Conservation (phyloP, 2,329 filamentous ascomycete genomes). For the Ampelomyces quisqualis region DNA sequence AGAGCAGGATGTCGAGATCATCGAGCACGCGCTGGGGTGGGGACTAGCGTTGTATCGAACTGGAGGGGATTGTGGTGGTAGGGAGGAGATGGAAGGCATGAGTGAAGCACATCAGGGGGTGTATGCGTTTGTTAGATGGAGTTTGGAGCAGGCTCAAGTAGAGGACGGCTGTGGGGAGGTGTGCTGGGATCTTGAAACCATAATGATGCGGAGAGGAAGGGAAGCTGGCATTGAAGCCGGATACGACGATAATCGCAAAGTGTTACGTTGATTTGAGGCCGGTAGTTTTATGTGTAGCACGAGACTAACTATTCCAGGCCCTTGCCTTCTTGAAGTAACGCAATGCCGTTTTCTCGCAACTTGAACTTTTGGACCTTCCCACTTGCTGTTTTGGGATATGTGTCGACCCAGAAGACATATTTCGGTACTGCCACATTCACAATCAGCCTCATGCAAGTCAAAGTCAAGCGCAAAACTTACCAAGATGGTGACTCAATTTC, state of each 20-base stretch:
- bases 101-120: not conserved
- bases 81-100: not conserved
- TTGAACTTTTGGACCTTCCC: conserved; percentile 97
- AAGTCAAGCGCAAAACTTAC: conserved; percentile 43
- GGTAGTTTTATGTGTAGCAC: not conserved
- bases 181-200: conserved; percentile 23
- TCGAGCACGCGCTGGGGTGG: not conserved
- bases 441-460: not conserved
- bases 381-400: conserved; percentile 92
- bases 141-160: too few species aligned
- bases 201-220: too few species aligned
- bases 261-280: conserved; percentile 31
- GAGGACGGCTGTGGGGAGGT: too few species aligned
- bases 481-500: conserved; percentile 69
- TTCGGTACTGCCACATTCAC: conserved; percentile 63
- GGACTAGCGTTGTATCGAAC: not conserved
- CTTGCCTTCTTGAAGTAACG: conserved; percentile 25
- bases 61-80: not conserved
- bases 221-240: conserved; percentile 23
- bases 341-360: conserved; percentile 65
- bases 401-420: conserved; percentile 81
- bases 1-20: not conserved
- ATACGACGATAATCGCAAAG: conserved; percentile 27
- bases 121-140: not conserved
- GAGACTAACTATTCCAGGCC: conserved; percentile 9